These are phyloP conservation scores for Rhinocladiella similis DNA, from an alignment of 2,329 filamentous ascomycete species.

Conservation along the genomic window DNA sequence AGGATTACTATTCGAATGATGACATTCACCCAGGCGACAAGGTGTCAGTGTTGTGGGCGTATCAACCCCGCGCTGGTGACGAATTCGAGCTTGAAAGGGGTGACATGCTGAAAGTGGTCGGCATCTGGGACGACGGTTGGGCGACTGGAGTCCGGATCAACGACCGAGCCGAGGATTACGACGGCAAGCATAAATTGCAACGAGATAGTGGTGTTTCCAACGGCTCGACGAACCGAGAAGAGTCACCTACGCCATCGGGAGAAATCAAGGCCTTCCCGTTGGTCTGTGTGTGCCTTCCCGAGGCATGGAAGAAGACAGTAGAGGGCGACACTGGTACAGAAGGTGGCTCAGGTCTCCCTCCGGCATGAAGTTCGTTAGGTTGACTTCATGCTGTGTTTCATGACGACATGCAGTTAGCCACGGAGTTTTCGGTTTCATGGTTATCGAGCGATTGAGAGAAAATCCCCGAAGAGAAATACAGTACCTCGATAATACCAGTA, in stretches of 20 bases:
- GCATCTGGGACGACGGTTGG: constrained; percentile 99
- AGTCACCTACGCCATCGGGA: constrained; percentile 66
- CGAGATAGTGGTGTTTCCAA: constrained; percentile 93
- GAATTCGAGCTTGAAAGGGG: constrained; percentile 92
- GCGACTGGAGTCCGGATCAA: constrained; percentile 85
- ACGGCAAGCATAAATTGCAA: constrained; percentile 71
- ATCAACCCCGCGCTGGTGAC: constrained; percentile 88
- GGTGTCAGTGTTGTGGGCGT: constrained; percentile 92
- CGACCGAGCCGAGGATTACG: constrained; percentile 86
- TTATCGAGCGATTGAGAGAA: constrained; percentile 1
- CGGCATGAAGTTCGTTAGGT: constrained; percentile 13
- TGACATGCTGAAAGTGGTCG: constrained; percentile 96
- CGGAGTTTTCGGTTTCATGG: constrained; percentile 20
- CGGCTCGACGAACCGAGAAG: constrained; percentile 61
- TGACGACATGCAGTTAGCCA: constrained; percentile 26
- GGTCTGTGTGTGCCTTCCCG: constrained; percentile 91
- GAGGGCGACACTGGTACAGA: constrained; percentile 79
- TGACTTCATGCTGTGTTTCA: constrained; percentile 18
- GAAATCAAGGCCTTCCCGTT: constrained; percentile 98
- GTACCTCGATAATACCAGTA: constrained; percentile 26
- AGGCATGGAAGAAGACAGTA: constrained; percentile 96
- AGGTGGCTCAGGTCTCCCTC: constrained; percentile 49
- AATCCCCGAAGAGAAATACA: constrained; percentile 10
- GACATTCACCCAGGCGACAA: constrained; percentile 90
- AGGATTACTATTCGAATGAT: constrained; percentile 97